phyloP scores from a whole-genome alignment of 257 asterid genomes.

The Solanum ossicruentum region DNA sequence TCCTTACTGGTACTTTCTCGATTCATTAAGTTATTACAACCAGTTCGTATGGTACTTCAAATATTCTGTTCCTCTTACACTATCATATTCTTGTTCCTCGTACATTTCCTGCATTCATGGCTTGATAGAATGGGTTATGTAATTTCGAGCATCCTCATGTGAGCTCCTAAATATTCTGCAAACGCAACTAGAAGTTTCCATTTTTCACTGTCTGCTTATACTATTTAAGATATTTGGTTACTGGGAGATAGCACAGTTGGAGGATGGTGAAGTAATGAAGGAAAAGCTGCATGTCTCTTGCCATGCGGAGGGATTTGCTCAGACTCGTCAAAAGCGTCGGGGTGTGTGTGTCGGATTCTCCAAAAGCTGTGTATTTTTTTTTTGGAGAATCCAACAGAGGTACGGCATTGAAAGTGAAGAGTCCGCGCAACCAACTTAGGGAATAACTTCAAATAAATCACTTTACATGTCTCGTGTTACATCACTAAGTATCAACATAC shows the following conservation, averaged over 20 bases:
- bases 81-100: neutral
- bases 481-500: neutral
- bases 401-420: too few species aligned
- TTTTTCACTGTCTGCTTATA: neutral
- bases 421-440: too few species aligned
- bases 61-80: neutral
- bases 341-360: too few species aligned
- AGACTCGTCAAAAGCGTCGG: too few species aligned
- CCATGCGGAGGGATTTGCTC: too few species aligned
- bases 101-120: neutral
- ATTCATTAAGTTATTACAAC: neutral
- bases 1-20: constrained; percentile 53
- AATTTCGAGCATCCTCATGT: neutral
- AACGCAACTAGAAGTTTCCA: neutral
- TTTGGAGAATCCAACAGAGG: too few species aligned
- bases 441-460: neutral
- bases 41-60: neutral
- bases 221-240: neutral
- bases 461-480: neutral
- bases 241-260: neutral
- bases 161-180: neutral
- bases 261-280: neutral
- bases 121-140: neutral
- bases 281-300: neutral
- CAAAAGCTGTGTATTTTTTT: too few species aligned